Conservation (phyloP, 2,329 filamentous ascomycete species). For the Didymellaceae sp. region DNA sequence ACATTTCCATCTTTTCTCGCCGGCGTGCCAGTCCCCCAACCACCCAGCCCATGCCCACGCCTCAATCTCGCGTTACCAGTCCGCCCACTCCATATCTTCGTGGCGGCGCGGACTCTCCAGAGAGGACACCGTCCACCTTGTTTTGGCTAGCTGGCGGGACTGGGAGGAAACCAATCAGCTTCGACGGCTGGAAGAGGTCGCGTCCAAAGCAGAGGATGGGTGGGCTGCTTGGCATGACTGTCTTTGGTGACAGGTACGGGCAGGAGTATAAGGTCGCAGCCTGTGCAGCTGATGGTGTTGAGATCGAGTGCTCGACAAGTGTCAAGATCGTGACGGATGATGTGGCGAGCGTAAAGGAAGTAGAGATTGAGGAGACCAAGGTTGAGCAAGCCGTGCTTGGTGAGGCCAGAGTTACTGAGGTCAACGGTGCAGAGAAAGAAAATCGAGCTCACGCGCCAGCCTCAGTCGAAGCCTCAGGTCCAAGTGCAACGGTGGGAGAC, state of each 20-base stretch:
- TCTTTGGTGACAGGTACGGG: constrained; percentile 24
- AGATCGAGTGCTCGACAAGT: neutral
- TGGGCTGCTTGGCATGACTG: constrained; percentile 32
- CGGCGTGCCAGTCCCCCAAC: neutral
- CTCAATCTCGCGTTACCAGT: neutral
- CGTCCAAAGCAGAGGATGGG: constrained; percentile 32
- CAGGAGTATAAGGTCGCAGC: neutral
- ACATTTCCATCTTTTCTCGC: neutral
- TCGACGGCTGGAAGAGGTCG: constrained; percentile 28
- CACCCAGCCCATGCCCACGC: neutral
- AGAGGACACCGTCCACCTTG: constrained; percentile 23
- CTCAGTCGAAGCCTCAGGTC: neutral
- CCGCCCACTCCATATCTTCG: constrained; percentile 16
- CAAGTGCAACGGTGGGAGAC: neutral
- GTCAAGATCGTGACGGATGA: neutral
- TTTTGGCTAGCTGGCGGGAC: constrained; percentile 37
- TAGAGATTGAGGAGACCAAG: neutral
- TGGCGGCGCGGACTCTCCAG: constrained; percentile 24
- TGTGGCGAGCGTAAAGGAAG: neutral
- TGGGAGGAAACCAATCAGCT: constrained; percentile 17
- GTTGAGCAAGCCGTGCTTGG: neutral
- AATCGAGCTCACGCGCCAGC: neutral
- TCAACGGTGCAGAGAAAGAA: no score
- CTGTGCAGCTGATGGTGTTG: neutral
- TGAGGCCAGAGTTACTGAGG: no score